These are phyloP conservation scores for Metschnikowia amazonensis DNA, from an alignment of 805 yeast species.

Conservation along the genomic window DNA sequence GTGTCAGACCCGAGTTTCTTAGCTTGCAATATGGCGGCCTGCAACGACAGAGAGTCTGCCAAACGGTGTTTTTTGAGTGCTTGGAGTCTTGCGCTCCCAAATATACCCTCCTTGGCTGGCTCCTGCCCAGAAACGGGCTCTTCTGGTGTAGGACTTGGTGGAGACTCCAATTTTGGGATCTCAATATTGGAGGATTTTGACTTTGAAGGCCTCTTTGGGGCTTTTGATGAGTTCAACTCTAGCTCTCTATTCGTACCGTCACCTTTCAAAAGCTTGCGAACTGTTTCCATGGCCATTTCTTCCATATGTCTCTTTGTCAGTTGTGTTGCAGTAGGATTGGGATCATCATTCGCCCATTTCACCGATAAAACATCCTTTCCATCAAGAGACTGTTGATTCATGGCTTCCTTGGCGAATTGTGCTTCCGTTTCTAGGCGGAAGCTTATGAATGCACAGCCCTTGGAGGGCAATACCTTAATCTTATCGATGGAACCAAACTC, in stretches of 20 bases:
- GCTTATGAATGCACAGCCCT: conserved; percentile 76
- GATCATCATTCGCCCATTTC: conserved; percentile 89
- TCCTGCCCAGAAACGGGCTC: not conserved
- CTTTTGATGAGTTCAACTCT: not conserved
- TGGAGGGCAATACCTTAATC: conserved; percentile 54
- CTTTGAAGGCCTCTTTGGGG: not conserved
- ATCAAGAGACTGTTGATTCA: conserved; percentile 75
- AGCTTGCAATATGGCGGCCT: not conserved
- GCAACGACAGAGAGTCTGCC: not conserved
- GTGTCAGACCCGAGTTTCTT: not conserved
- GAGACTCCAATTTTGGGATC: not conserved
- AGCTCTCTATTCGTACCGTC: not conserved
- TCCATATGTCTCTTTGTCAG: conserved; percentile 49
- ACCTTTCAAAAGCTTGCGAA: conserved; percentile 36
- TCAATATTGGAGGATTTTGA: not conserved
- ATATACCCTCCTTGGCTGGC: not conserved
- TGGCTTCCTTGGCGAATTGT: conserved; percentile 93
- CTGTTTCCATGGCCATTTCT: conserved; percentile 51
- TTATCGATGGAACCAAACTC: conserved; percentile 76
- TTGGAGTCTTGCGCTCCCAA: not conserved
- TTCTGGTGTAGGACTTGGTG: not conserved
- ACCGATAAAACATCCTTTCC: conserved; percentile 60
- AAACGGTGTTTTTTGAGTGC: conserved; percentile 1
- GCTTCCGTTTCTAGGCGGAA: conserved; percentile 68
- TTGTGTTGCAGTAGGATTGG: conserved; percentile 61